Evolutionary conservation across 345 rosid species (phyloP), one percentile per base, ranked within the genome.

Genomic region (Lumnitzera racemosa): DNA sequence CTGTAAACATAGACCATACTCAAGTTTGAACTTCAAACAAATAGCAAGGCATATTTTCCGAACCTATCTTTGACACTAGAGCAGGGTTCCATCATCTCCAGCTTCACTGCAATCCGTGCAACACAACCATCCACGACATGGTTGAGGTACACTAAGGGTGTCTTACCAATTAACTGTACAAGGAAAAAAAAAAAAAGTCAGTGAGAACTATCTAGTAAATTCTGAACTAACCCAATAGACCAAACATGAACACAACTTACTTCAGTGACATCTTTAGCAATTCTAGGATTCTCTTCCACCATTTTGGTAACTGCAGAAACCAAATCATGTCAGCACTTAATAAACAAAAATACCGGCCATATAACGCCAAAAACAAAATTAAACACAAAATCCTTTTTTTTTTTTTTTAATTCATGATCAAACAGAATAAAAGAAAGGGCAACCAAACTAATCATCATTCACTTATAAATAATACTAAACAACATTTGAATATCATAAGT

Each of bases 11-110:
- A 36, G 7, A 5, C 43, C 43, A 49, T 12, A 49, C 5, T 16
- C 20, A 5, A 14, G 9, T 14, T 49, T 49, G 49, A 11, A 15
- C 2, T 13, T 24, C 5, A 23, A 49, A 15, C 8, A 51, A 23
- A 55, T 65, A 13, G 41, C 14, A 15, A 53, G 25, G 47, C 14
- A 50, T 23, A 31, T 15, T 51, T 54, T 41, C 1, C 24, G 46
- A 64, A 85, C 97, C 96, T 85, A 71, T 90, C 97, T 76, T 90
- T 90, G 77, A 90, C 90, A 60, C 97, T 90, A 5, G 97, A 87
- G 63, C 92, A 87, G 24, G 96, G 97, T 51, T 88, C 92, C 94
- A 90, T 83, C 79, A 70, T 68, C 76, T 87, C 97, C 48, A 85
- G 80, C 82, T 90, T 90, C 64, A 87, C 96, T 56, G 94, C 96